Evolutionary conservation across 106 monocot species (phyloP).

Genomic region (Dioscorea dumetorum): DNA sequence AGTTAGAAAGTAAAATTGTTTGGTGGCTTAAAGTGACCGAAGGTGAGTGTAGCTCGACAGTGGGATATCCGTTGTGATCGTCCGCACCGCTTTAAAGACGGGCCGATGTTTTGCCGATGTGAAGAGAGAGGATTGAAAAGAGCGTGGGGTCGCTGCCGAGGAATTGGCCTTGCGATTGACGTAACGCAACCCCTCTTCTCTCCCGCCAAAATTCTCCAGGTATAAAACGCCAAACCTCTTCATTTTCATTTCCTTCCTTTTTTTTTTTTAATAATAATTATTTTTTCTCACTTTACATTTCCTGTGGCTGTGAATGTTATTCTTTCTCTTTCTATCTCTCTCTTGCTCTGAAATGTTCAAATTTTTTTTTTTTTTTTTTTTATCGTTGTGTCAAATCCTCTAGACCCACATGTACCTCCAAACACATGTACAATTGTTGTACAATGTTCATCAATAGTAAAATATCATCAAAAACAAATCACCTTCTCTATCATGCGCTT

Average conservation of each 20-base stretch:
- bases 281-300: background rate
- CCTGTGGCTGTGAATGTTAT: background rate
- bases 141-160: background rate
- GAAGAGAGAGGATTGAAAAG: background rate
- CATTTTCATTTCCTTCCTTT: background rate
- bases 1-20: no score
- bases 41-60: background rate
- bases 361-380: background rate
- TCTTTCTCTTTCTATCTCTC: background rate
- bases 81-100: background rate
- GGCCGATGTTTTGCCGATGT: background rate
- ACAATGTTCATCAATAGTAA: background rate
- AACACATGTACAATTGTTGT: background rate
- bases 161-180: background rate
- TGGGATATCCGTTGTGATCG: background rate
- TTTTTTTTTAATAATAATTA: no score
- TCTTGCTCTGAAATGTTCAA: background rate
- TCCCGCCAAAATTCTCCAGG: background rate
- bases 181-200: background rate
- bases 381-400: background rate
- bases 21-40: background rate
- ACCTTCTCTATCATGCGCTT: no score
- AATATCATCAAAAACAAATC: no score
- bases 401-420: background rate
- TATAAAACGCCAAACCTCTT: no score